phyloP scores from a whole-genome alignment of 2,329 filamentous ascomycete species.

The Fusarium buxicola region DNA sequence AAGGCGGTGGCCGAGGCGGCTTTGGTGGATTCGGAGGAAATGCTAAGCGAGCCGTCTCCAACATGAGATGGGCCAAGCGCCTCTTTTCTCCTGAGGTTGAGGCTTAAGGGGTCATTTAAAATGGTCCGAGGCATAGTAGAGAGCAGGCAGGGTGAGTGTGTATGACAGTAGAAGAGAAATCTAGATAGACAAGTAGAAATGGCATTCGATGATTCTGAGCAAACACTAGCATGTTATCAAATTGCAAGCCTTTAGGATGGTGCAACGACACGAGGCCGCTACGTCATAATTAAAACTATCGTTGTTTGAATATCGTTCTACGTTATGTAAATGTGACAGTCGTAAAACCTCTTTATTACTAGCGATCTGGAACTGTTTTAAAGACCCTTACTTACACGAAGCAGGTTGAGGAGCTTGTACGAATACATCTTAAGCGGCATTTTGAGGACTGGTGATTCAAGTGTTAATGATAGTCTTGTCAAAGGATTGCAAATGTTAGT shows the following conservation, averaged over 20 bases:
- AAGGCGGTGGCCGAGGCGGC: neutral
- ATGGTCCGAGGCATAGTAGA: neutral
- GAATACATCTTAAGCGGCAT: conserved; percentile 53
- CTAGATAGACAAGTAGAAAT: neutral
- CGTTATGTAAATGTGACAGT: no score
- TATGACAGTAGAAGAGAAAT: neutral
- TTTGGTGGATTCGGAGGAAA: conserved; percentile 26
- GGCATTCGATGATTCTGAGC: neutral
- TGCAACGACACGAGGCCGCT: neutral
- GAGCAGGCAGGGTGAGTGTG: neutral
- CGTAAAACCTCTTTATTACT: no score
- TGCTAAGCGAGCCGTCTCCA: conserved; percentile 23
- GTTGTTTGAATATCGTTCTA: neutral
- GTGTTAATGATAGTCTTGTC: conserved; percentile 39
- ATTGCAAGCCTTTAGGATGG: neutral
- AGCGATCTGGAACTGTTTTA: no score
- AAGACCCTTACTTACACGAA: no score
- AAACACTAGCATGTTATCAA: neutral
- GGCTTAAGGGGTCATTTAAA: neutral
- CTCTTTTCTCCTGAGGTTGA: conserved; percentile 1
- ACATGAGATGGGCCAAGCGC: conserved; percentile 30
- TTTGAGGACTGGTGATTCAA: conserved; percentile 38
- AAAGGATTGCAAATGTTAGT: conserved; percentile 52
- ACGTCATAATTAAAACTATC: neutral
- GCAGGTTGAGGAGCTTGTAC: conserved; percentile 40